phyloP scores from a whole-genome alignment of 345 rosid genomes.

The Camelina laxa region DNA sequence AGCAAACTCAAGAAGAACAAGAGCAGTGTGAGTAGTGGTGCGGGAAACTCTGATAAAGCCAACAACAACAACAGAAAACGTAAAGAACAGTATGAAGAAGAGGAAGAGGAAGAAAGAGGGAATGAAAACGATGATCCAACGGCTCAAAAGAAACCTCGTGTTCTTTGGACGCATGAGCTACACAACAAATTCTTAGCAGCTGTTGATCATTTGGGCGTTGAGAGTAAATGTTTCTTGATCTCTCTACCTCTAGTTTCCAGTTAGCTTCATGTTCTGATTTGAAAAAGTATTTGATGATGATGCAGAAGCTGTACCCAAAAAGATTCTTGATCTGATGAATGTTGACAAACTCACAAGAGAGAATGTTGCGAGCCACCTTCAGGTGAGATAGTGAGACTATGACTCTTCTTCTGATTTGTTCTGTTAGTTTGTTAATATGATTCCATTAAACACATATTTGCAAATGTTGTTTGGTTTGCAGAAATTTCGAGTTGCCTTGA shows the following conservation, averaged over 20 bases:
- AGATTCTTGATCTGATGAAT: conserved; percentile 91
- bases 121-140: conserved; percentile 70
- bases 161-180: conserved; percentile 81
- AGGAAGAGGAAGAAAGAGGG: conserved; percentile 58
- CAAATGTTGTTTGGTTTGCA: conserved; percentile 24
- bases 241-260: background rate
- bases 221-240: conserved; percentile 58
- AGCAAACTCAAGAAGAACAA: conserved; percentile 56
- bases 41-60: conserved; percentile 50
- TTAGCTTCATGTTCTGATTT: conserved; percentile 33
- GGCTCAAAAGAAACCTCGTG: conserved; percentile 80
- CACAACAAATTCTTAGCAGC: conserved; percentile 79
- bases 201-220: conserved; percentile 78
- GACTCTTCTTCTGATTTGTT: conserved; percentile 6
- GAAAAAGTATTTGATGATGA: conserved; percentile 9
- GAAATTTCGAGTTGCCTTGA: conserved; percentile 38
- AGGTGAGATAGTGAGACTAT: conserved; percentile 49
- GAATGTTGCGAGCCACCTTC: conserved; percentile 94
- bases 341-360: conserved; percentile 86
- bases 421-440: background rate
- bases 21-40: conserved; percentile 46
- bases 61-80: conserved; percentile 51
- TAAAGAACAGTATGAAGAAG: conserved; percentile 64
- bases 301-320: conserved; percentile 96
- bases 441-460: background rate